Percentiles rank a stretch among this genome's conserved stretches.
Conservation (phyloP, 805 yeast genomes). For the Ogataea methanolica region DNA sequence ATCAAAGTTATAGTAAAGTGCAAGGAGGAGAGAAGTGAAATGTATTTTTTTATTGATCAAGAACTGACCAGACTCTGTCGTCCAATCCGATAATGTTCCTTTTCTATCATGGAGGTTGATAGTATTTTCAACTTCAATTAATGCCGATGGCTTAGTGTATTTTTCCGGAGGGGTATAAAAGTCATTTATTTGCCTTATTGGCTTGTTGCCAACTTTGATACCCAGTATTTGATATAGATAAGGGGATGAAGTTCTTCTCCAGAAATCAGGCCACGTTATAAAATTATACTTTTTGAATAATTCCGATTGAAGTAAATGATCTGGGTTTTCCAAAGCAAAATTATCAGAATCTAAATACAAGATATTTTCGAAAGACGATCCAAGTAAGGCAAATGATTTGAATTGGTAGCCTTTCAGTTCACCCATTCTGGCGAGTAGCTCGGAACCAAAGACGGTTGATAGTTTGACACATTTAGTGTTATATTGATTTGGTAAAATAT, state of each 20-base stretch:
- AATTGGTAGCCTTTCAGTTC: constrained; percentile 33
- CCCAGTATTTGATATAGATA: constrained; percentile 39
- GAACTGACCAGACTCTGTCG: constrained; percentile 69
- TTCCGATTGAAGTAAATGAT: constrained; percentile 29
- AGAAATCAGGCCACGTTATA: constrained; percentile 73
- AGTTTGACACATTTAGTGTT: constrained; percentile 40
- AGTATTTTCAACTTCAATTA: constrained; percentile 24
- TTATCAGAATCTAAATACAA: constrained; percentile 45
- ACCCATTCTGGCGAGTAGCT: constrained; percentile 14
- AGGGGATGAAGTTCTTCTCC: constrained; percentile 69
- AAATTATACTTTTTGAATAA: constrained; percentile 48
- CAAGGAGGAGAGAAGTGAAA: constrained; percentile 50
- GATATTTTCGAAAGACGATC: constrained; percentile 42
- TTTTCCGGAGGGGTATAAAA: constrained; percentile 17
- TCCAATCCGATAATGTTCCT: constrained; percentile 60
- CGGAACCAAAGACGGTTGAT: constrained; percentile 31
- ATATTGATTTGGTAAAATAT: constrained; percentile 32
- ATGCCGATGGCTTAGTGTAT: constrained; percentile 3
- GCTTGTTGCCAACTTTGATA: constrained; percentile 28
- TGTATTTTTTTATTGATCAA: constrained; percentile 55
- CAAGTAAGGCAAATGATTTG: constrained; percentile 39
- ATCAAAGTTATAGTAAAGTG: constrained; percentile 61
- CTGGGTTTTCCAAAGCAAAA: constrained; percentile 40
- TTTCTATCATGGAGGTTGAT: constrained; percentile 51
- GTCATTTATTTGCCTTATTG: constrained; percentile 18